phyloP scores from a whole-genome alignment of 495 filamentous ascomycete genomes.

The Clohesyomyces aquaticus region DNA sequence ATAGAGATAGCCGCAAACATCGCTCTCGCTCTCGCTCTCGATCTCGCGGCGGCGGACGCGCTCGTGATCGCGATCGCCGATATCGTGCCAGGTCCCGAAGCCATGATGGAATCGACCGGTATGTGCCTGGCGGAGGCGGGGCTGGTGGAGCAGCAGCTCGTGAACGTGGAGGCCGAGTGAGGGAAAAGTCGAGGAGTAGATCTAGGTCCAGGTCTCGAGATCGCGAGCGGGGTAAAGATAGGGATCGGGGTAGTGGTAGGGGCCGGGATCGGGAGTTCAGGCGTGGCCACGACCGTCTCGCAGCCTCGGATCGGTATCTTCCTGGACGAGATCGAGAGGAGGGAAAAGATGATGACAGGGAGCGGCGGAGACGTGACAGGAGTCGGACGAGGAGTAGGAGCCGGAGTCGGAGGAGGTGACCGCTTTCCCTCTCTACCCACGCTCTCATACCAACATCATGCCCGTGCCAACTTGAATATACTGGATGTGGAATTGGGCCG shows the following conservation, averaged over 20 bases:
- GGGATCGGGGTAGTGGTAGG: not conserved
- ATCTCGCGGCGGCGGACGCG: not conserved
- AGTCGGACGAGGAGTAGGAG: conserved; percentile 21
- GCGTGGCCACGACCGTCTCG: not conserved
- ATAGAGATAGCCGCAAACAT: no score
- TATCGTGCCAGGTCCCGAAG: conserved; percentile 22
- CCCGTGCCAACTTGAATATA: no score
- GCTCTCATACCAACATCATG: no score
- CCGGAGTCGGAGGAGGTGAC: conserved; percentile 7
- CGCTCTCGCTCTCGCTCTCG: conserved; percentile 8
- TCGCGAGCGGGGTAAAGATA: not conserved
- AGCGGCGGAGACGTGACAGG: conserved; percentile 10
- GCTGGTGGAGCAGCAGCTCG: conserved; percentile 11
- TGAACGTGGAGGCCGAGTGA: no score
- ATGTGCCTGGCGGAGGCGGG: conserved; percentile 18
- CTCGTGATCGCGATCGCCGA: conserved; percentile 4
- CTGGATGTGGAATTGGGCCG: no score
- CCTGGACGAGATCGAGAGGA: conserved; percentile 12
- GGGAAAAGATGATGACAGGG: conserved; percentile 9
- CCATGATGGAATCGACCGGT: conserved; percentile 29
- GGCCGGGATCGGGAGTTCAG: not conserved
- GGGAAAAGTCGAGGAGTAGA: conserved; percentile 26
- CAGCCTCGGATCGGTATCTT: conserved; percentile 19
- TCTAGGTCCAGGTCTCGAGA: conserved; percentile 20
- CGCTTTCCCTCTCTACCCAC: no score